A percentile compares a stretch with the other conserved stretches of the same genome.
phyloP scores from a whole-genome alignment of 345 rosid genomes.

The Brassica incana region DNA sequence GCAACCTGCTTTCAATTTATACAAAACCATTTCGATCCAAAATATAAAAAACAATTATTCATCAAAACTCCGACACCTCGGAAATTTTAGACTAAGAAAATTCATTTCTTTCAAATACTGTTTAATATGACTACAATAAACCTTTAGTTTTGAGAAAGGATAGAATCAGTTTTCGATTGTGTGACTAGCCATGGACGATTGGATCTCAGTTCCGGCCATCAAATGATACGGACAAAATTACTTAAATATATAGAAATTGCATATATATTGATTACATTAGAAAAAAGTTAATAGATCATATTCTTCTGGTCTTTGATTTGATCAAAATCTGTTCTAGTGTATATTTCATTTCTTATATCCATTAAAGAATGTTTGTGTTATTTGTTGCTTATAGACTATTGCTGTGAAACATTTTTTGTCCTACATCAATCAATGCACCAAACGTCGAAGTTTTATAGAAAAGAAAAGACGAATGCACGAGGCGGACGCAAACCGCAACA shows the following conservation, averaged over 20 bases:
- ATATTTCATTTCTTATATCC: conserved; percentile 6
- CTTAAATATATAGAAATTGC: not conserved
- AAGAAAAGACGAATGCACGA: conserved; percentile 33
- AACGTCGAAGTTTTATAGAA: not conserved
- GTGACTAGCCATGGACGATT: conserved; percentile 7
- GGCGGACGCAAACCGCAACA: conserved; percentile 37
- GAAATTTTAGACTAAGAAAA: not conserved
- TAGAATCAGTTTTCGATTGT: conserved; percentile 10
- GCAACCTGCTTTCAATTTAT: not conserved
- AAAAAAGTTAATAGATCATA: not conserved
- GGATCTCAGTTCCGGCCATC: conserved; percentile 16
- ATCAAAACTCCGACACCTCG: not conserved
- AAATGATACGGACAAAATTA: not conserved
- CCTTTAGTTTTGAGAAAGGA: not conserved
- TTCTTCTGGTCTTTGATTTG: conserved; percentile 17
- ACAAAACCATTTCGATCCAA: not conserved
- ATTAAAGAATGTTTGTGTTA: conserved; percentile 17
- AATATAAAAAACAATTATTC: not conserved
- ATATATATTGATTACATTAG: not conserved
- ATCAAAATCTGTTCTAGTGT: not conserved
- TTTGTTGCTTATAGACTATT: conserved; percentile 15
- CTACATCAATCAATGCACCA: not conserved
- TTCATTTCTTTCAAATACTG: not conserved
- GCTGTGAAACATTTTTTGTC: not conserved
- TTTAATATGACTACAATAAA: not conserved